A percentile compares a stretch with the other conserved stretches of the same genome.
Evolutionary conservation across 1,284 basidiomycete species (phyloP).

Genomic region (Moesziomyces sp.): DNA sequence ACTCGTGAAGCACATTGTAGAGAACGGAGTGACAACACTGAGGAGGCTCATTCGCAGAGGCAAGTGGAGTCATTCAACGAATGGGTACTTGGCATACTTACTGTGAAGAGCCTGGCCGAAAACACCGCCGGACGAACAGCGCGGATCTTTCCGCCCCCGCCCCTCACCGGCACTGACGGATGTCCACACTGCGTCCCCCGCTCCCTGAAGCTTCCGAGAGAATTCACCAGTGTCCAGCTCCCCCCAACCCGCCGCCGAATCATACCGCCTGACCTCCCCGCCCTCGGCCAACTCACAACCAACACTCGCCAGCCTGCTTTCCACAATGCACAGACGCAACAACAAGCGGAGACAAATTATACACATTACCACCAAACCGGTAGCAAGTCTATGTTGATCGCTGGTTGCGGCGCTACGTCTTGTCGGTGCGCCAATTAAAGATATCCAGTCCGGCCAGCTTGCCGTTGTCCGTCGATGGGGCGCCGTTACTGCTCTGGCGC

Average conservation of each 20-base stretch:
- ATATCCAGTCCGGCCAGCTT: constrained; percentile 52
- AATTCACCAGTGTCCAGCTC: constrained; percentile 9
- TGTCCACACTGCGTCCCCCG: background rate
- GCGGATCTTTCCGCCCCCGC: constrained; percentile 12
- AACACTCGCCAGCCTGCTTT: background rate
- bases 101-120: no score
- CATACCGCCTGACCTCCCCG: background rate
- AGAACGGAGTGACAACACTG: no score
- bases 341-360: no score
- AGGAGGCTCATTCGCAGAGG: no score
- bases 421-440: constrained; percentile 58
- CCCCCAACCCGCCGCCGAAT: background rate
- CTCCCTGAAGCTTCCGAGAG: constrained; percentile 3
- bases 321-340: no score
- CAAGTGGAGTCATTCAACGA: background rate
- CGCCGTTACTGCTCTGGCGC: constrained; percentile 26
- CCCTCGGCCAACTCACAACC: background rate
- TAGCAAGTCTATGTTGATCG: no score
- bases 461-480: constrained; percentile 16
- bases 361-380: no score
- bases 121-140: background rate
- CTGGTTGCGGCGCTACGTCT: constrained; percentile 8
- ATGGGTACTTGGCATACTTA: no score
- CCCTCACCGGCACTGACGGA: background rate
- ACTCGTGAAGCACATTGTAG: no score